phyloP scores from a whole-genome alignment of 805 yeast genomes.

The Teunomyces lycoperdinae region DNA sequence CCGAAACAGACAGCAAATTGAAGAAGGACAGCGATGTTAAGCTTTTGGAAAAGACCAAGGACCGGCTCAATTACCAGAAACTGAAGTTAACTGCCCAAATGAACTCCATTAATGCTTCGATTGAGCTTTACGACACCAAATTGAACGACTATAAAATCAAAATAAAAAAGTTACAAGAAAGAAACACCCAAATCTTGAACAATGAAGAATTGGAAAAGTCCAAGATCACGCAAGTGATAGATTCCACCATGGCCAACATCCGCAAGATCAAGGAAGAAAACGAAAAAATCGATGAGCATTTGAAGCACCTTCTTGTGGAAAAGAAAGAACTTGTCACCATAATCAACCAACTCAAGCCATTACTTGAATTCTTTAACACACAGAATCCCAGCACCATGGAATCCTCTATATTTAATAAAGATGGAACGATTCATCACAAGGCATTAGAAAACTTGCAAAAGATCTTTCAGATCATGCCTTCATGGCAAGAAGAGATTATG shows the following conservation, averaged over 20 bases:
- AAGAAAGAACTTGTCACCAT: slow-evolving; percentile 18
- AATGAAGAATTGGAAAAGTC: slow-evolving; percentile 22
- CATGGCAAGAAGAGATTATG: slow-evolving; percentile 32
- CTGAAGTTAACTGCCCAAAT: slow-evolving; percentile 26
- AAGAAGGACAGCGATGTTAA: slow-evolving; percentile 31
- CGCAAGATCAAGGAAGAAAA: slow-evolving; percentile 18
- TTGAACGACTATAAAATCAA: slow-evolving; percentile 14
- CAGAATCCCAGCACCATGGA: slow-evolving; percentile 1
- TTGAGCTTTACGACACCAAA: slow-evolving; percentile 18
- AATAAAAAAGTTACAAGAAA: slow-evolving; percentile 20
- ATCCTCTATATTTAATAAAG: slow-evolving; percentile 25
- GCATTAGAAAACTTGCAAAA: slow-evolving; percentile 25
- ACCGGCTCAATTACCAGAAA: slow-evolving; percentile 31
- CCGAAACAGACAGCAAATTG: slow-evolving; percentile 28
- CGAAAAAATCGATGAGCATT: slow-evolving; percentile 23
- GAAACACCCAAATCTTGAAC: slow-evolving; percentile 20
- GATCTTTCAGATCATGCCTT: slow-evolving; percentile 27
- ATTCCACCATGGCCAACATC: slow-evolving; percentile 13
- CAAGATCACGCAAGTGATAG: slow-evolving; percentile 17
- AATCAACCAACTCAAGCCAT: slow-evolving; percentile 20
- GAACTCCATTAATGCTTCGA: slow-evolving; percentile 16
- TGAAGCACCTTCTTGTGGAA: slow-evolving; percentile 20
- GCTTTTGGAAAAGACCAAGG: slow-evolving; percentile 29
- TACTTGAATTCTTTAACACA: slow-evolving; percentile 21
- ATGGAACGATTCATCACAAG: slow-evolving; percentile 24